Base-by-base conservation (phyloP, 768 basidiomycete species). In the Lactarius sp. region DNA sequence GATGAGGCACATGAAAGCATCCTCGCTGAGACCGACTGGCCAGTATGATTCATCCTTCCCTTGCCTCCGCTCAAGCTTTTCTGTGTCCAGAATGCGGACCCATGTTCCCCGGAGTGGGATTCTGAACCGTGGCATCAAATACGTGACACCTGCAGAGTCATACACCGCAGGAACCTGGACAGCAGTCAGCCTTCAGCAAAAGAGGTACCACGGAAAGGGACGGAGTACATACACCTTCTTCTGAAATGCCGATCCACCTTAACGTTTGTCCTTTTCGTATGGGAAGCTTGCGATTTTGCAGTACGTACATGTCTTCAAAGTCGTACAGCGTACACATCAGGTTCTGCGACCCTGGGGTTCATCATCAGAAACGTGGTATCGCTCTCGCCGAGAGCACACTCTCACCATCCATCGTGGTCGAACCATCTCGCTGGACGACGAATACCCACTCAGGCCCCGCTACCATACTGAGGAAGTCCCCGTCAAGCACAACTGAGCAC, bases 21-120 rank as follows among this genome's bases (percentile, higher is more conserved):
- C 85, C 41, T 82, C 84, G 0, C 83, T 82, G 41, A 96, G 79
- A 0, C 94, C 94, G 56, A 98, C 89, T 4, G 93, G 92, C 97
- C 97, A 99, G 73, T 99, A 98, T 2, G 86, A 87, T 74, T 98
- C 95, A 57, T 95, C 86, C 71, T 96, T 96, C 34, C 94, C 94
- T 69, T 89, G 82, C 59, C 84, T 83, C 42, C 93, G 83, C 54
- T 91, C 88, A 36, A 98, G 77, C 2, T 81, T 77, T 62, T 86
- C 87, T 1, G 93, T 90, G 71, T 99, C 94, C 66, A 98, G 78
- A 2, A 92, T 72, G 7, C 94, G 87, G 1, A 91, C 83, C 97
- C 97, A 99, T 12, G 89, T 85, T 1, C 86, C 96, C 71, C 95
- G 92, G 33, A 92, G 85, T 1, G 94, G 94, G 46, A 93, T 84